Conservation (phyloP, 306 rosid genomes). For the Fragaria iinumae region DNA sequence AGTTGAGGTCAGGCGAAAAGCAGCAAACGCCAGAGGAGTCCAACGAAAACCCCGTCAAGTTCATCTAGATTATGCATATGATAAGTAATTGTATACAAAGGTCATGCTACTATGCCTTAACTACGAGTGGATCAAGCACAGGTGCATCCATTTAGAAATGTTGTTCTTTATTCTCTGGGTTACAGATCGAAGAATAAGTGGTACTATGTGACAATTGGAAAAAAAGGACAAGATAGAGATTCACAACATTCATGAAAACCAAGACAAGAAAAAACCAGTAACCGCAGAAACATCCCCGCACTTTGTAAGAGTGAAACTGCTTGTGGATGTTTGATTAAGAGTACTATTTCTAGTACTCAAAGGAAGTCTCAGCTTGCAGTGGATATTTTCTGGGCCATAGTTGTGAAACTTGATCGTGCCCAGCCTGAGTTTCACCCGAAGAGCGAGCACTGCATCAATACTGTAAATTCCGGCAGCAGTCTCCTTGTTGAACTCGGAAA, state of each 20-base stretch:
- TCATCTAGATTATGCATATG: too few relatives aligned
- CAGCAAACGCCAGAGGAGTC: too few relatives aligned
- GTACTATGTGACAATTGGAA: background rate
- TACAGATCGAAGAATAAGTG: too few relatives aligned
- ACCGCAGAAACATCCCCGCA: background rate
- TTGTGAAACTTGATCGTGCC: constrained; percentile 14
- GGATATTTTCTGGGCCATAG: background rate
- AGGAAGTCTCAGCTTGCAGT: constrained; percentile 9
- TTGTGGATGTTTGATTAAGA: background rate
- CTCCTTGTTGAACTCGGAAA: background rate
- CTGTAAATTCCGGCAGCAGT: background rate
- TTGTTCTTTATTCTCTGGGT: too few relatives aligned
- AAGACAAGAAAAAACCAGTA: constrained; percentile 1
- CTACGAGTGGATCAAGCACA: too few relatives aligned
- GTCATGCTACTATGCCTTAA: too few relatives aligned
- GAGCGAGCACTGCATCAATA: background rate
- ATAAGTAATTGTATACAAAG: too few relatives aligned
- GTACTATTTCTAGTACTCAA: background rate
- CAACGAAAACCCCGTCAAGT: too few relatives aligned
- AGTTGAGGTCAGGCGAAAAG: too few relatives aligned
- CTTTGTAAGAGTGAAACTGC: background rate
- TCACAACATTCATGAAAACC: background rate
- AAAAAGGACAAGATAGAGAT: background rate
- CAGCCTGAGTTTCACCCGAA: background rate
- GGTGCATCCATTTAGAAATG: too few relatives aligned